Evolutionary conservation across 2,329 filamentous ascomycete genomes (phyloP), one percentile per base, ranked within the genome.

Genomic region (Penicillium freii): DNA sequence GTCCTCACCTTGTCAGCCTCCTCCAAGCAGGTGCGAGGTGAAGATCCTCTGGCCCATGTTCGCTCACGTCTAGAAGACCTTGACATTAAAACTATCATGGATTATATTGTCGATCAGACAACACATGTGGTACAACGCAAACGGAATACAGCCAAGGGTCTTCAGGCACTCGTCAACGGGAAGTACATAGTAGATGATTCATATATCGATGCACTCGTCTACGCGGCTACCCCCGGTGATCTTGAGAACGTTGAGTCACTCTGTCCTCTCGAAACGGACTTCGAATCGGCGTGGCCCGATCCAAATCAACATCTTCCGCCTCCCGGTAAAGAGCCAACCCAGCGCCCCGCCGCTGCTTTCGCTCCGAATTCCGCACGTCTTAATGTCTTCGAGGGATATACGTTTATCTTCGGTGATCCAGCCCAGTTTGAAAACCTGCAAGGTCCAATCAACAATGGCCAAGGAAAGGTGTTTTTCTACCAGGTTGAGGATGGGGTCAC

Each of bases 81-180:
- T n/a, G 94, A 96, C 70, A 87, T 97, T 73, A 97, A 97, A 73
- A 87, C 91, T 15, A 78, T 89, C 15, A 80, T 84, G 43, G 87
- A 92, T 4, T 97, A 91, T 72, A 77, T 89, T 25, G 77, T 82
- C 27, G 81, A 78, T 17, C 77, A 83, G 29, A 97, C 93, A 0
- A 96, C 93, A 0, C 92, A 97, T 73, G 89, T 96, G 11, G 86
- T 97, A 34, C 87, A 91, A 8, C 90, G 87, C 72, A 97, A 96
- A 75, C 84, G 94, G 47, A 99, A 97, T 72, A 93, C 91, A 0
- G 84, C 92, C 0, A 92, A 91, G 63, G 91, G 90, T 0, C 80
- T 99, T 2, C 91, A 95, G 69, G 93, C 91, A 2, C 80, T 99
- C 10, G 87, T 97, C 38, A 89, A 92, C 66, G 91, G 85, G 15